Base-by-base conservation (phyloP, 441 rosid species). In the Eutrema salsugineum region DNA sequence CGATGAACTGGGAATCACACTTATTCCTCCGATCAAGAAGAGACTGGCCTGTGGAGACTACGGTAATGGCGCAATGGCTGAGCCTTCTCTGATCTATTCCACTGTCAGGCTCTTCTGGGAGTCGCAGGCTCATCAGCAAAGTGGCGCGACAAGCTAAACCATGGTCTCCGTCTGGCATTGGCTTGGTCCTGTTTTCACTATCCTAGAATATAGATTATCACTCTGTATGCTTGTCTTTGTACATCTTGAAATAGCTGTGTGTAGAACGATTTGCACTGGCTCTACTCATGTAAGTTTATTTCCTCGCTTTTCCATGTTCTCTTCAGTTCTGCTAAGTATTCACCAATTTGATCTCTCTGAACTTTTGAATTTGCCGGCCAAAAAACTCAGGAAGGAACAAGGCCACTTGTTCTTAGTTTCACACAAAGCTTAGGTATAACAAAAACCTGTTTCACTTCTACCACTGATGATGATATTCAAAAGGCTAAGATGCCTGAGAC, bases 31-130 rank as follows among this genome's bases (percentile, higher is more conserved):
- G 0, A 86, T 91, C 61, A 70, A 88, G 24, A 91, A 91, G 83
- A 86, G 82, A 82, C 83, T 92, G 58, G 98, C 93, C 20, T 89
- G 97, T 59, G 98, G 96, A 11, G 99, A 95, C 65, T 88, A 86
- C 35, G 97, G 97, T 20, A 91, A 85, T 33, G 97, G 99, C 28
- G 97, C 95, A 38, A 93, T 95, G 98, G 97, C 97, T 5, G 97
- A 95, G 83, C 94, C 97, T 54, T 87, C 90, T 54, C 73, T 86
- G 14, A 95, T 93, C 66, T 83, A 87, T 82, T 85, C 92, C 7
- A 91, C 94, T 10, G 88, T 91, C 11, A 87, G 96, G 54, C 82
- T 91, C 24, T 88, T 85, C 73, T 79, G 80, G 57, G 94, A 91
- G 85, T 78, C 91, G 1, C 86, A 88, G 72, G 72, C 64, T 68